A percentile compares a stretch with the other conserved stretches of the same genome.
Conservation (phyloP, 2,329 filamentous ascomycete species). For the Microsporum canis region DNA sequence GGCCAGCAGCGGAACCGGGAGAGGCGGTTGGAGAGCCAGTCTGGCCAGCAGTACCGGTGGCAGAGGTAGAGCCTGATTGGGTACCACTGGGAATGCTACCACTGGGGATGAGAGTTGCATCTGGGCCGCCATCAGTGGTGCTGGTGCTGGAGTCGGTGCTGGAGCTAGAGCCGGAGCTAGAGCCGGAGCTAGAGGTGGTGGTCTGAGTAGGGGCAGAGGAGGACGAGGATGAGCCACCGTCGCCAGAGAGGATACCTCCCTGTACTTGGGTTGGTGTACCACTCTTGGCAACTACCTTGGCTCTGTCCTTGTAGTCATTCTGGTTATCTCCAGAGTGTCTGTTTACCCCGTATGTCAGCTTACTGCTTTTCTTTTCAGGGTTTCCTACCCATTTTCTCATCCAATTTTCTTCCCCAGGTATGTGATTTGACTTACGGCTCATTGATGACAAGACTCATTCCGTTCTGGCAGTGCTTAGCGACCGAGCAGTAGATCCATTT, state of each 20-base stretch:
- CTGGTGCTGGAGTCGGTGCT: neutral
- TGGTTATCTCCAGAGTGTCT: constrained; percentile 7
- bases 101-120: neutral
- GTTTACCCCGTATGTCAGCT: neutral
- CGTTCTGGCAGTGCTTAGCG: constrained; percentile 39
- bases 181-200: neutral
- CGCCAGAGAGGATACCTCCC: constrained; percentile 7
- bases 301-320: constrained; percentile 7
- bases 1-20: neutral
- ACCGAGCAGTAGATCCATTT: constrained; percentile 44
- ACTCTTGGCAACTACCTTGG: neutral
- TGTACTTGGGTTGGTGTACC: constrained; percentile 7
- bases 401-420: neutral
- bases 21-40: neutral
- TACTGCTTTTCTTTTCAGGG: neutral
- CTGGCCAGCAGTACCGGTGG: neutral
- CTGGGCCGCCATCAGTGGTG: neutral
- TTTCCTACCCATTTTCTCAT: neutral
- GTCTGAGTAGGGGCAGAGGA: neutral
- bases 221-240: neutral
- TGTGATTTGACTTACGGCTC: constrained; percentile 25
- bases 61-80: neutral
- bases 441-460: constrained; percentile 44
- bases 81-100: neutral
- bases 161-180: neutral